These are phyloP conservation scores for Trichosanthes cucumerina DNA, from an alignment of 306 rosid species.

Conservation along the genomic window DNA sequence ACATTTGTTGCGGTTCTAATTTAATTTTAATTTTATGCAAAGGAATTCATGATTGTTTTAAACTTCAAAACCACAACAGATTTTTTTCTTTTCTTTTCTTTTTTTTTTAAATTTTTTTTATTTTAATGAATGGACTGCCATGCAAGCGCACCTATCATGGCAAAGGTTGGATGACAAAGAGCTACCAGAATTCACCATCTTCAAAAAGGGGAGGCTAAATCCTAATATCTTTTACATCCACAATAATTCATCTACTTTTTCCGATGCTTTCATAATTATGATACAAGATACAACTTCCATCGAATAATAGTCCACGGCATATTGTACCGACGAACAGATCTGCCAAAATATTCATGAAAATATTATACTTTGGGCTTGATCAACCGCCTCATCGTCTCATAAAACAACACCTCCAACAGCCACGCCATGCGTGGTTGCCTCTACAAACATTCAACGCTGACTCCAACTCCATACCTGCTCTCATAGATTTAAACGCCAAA, in stretches of 20 bases:
- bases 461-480: not conserved
- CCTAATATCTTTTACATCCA: slow-evolving; percentile 47
- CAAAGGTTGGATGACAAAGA: slow-evolving; percentile 94
- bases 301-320: not conserved
- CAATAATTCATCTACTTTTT: not conserved
- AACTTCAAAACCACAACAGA: too few relatives aligned
- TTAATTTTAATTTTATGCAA: too few relatives aligned
- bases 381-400: not conserved
- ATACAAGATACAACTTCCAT: slow-evolving; percentile 1
- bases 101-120: too few relatives aligned
- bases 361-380: too few relatives aligned
- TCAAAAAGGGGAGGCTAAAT: slow-evolving; percentile 6
- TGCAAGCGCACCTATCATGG: slow-evolving; percentile 99
- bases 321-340: not conserved
- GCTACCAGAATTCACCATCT: not conserved
- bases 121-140: slow-evolving; percentile 86
- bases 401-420: not conserved
- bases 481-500: not conserved
- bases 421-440: too few relatives aligned
- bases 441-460: not conserved
- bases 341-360: fast-evolving
- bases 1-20: too few relatives aligned
- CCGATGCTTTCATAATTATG: slow-evolving; percentile 3
- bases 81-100: too few relatives aligned
- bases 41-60: too few relatives aligned